phyloP scores from a whole-genome alignment of 805 yeast genomes.

The Cyberlindnera maclurae region DNA sequence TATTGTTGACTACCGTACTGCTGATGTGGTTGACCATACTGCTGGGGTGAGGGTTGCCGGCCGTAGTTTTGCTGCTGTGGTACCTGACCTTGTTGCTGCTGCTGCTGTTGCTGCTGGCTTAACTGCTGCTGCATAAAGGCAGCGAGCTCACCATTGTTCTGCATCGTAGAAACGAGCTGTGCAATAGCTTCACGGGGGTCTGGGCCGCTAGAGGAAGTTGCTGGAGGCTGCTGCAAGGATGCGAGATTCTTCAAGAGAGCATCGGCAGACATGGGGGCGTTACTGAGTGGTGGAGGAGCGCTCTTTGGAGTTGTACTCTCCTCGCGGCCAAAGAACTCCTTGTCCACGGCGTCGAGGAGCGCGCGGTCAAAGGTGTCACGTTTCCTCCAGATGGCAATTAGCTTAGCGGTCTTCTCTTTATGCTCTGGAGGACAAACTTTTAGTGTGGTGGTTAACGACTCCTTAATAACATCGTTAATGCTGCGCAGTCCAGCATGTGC shows the following conservation, averaged over 20 bases:
- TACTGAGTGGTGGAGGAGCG: slow-evolving; percentile 33
- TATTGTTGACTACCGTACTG: background rate
- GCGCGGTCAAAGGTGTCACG: slow-evolving; percentile 66
- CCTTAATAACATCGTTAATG: slow-evolving; percentile 57
- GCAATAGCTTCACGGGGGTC: slow-evolving; percentile 36
- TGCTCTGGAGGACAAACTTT: slow-evolving; percentile 48
- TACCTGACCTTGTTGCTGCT: slow-evolving; percentile 9
- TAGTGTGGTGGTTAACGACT: slow-evolving; percentile 56
- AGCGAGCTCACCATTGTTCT: slow-evolving; percentile 19
- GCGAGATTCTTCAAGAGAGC: slow-evolving; percentile 67
- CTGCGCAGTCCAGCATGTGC: slow-evolving; percentile 71
- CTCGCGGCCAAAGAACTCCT: slow-evolving; percentile 41
- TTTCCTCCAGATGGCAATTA: slow-evolving; percentile 89
- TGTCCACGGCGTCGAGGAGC: slow-evolving; percentile 47
- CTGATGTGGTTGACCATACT: background rate
- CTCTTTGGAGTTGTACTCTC: slow-evolving; percentile 64
- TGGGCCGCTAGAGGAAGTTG: slow-evolving; percentile 8
- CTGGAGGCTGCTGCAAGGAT: slow-evolving; percentile 28
- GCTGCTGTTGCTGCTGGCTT: slow-evolving; percentile 9
- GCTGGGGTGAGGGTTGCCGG: background rate
- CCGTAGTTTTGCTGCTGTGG: background rate
- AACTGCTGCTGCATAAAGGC: slow-evolving; percentile 17
- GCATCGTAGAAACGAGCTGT: slow-evolving; percentile 25
- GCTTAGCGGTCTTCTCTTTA: slow-evolving; percentile 69
- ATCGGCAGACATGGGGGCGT: slow-evolving; percentile 32